phyloP scores from a whole-genome alignment of 2,329 filamentous ascomycete genomes.

The Ceratocystis ficicola region DNA sequence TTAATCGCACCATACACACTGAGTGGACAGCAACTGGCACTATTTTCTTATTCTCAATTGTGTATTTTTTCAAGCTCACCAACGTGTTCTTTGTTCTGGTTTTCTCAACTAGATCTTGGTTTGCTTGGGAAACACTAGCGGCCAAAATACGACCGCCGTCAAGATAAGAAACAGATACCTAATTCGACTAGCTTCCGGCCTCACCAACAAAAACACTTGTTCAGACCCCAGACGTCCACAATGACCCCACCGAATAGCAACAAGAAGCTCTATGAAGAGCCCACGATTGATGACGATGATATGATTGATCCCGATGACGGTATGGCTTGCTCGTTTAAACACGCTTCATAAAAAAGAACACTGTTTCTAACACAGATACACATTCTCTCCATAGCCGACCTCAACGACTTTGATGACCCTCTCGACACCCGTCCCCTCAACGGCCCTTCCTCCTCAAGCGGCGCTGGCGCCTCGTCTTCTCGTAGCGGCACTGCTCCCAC shows the following conservation, averaged over 20 bases:
- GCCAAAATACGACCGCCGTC: not conserved
- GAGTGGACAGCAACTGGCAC: not conserved
- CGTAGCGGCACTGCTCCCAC: not conserved
- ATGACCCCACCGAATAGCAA: constrained; percentile 23
- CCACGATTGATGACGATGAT: constrained; percentile 52
- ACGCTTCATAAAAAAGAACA: not conserved
- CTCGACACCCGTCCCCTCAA: constrained; percentile 66
- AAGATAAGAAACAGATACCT: not conserved
- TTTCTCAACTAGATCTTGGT: not conserved
- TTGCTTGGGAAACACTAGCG: not conserved
- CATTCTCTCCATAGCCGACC: constrained; percentile 48
- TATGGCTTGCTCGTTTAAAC: constrained; percentile 30
- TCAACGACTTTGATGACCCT: constrained; percentile 89
- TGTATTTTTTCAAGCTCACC: not conserved
- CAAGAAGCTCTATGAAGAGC: constrained; percentile 24
- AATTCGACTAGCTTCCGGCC: not conserved
- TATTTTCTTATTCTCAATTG: not conserved
- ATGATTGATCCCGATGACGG: constrained; percentile 71
- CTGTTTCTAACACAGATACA: not conserved
- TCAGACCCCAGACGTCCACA: not conserved
- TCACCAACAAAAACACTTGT: not conserved
- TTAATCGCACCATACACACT: not conserved
- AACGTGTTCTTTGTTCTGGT: constrained; percentile 3
- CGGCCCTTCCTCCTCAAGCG: constrained; percentile 44
- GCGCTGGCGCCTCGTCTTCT: constrained; percentile 25